Percentiles rank a stretch among this genome's conserved stretches.
Evolutionary conservation across 2,329 filamentous ascomycete species (phyloP).

Genomic region (Ophiocordyceps australis): DNA sequence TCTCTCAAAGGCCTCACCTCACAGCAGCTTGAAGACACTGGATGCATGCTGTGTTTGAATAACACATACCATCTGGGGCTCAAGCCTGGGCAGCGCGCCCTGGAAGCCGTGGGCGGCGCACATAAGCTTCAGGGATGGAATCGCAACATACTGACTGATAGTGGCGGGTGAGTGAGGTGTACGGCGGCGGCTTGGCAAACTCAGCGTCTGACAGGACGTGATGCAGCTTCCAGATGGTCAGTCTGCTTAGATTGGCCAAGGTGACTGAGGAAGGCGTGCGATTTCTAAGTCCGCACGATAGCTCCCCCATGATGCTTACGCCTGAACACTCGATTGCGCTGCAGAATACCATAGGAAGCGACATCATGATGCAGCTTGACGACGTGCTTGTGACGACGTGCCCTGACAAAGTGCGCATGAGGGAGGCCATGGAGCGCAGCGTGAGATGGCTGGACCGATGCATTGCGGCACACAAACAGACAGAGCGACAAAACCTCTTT

Average conservation of each 20-base stretch:
- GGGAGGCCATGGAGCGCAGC: conserved; percentile 86
- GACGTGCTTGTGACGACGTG: conserved; percentile 95
- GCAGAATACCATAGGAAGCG: conserved; percentile 92
- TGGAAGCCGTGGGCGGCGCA: conserved; percentile 77
- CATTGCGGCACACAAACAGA: conserved; percentile 73
- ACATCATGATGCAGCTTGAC: conserved; percentile 99
- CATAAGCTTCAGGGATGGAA: conserved; percentile 93
- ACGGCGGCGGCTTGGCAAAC: conserved; percentile 7
- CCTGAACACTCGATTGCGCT: conserved; percentile 93
- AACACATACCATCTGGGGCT: conserved; percentile 96
- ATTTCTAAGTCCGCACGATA: conserved; percentile 93
- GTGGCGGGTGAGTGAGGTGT: conserved; percentile 37
- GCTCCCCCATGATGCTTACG: conserved; percentile 86
- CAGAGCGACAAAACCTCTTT: conserved; percentile 77
- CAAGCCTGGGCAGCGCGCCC: conserved; percentile 79
- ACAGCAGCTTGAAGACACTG: conserved; percentile 75
- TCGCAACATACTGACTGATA: conserved; percentile 81
- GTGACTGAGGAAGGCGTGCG: conserved; percentile 91
- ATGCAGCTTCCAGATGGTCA: conserved; percentile 92
- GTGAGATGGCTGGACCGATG: conserved; percentile 93
- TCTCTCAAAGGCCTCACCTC: conserved; percentile 90
- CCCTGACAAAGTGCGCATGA: conserved; percentile 72
- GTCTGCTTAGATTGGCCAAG: conserved; percentile 76
- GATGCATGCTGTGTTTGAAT: conserved; percentile 83
- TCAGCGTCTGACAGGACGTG: not conserved